Conservation (phyloP, 768 basidiomycete species). For the Myochromella boudieri region DNA sequence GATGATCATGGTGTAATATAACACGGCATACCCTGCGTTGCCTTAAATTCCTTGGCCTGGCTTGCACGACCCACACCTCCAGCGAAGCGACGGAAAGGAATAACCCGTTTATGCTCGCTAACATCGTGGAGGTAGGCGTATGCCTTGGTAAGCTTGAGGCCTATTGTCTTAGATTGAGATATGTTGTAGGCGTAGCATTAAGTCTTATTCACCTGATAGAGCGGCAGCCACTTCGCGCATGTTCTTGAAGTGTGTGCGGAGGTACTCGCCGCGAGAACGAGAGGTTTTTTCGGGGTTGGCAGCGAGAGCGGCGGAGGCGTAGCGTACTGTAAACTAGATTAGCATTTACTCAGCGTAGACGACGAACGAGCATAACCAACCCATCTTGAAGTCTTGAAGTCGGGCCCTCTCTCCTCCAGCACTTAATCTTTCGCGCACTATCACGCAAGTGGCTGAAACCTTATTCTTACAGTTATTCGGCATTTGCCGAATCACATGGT, state of each 20-base stretch:
- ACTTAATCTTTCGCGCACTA: conserved; percentile 22
- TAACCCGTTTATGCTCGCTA: conserved; percentile 93
- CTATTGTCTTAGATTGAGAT: conserved; percentile 36
- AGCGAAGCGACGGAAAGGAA: conserved; percentile 94
- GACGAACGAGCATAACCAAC: conserved; percentile 40
- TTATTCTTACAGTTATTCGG: conserved; percentile 39
- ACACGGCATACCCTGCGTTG: conserved; percentile 80
- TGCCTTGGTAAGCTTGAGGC: conserved; percentile 92
- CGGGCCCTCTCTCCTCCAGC: conserved; percentile 44
- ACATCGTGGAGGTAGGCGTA: conserved; percentile 94
- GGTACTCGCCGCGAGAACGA: conserved; percentile 92
- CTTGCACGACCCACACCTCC: conserved; percentile 94
- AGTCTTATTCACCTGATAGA: conserved; percentile 65
- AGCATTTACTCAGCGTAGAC: conserved; percentile 19
- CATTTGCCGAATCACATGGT: conserved; percentile 9
- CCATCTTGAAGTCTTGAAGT: conserved; percentile 66
- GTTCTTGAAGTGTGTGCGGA: conserved; percentile 99
- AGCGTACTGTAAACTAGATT: conserved; percentile 77
- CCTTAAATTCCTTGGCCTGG: conserved; percentile 95
- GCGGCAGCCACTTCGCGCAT: conserved; percentile 99
- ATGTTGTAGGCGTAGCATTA: neutral
- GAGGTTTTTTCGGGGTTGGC: conserved; percentile 96
- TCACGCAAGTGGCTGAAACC: conserved; percentile 42
- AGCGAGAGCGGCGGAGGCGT: conserved; percentile 85
- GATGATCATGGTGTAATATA: neutral